Percentiles rank a stretch among this genome's conserved stretches.
phyloP scores from a whole-genome alignment of 1,284 basidiomycete genomes.

The Ustilago hordei region DNA sequence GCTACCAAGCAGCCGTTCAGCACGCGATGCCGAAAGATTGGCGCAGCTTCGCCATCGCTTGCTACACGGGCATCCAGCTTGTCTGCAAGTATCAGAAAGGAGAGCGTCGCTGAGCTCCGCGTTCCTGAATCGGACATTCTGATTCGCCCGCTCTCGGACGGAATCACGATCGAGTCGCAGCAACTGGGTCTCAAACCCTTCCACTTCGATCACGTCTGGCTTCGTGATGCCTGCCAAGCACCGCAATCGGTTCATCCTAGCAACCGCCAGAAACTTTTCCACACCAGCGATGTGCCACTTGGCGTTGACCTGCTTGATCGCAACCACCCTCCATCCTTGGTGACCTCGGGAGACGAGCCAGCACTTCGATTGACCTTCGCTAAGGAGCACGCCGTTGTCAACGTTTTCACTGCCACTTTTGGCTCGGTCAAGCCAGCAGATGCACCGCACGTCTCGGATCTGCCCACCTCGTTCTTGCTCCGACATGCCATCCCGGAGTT shows the following conservation, averaged over 20 bases:
- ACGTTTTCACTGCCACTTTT: constrained; percentile 60
- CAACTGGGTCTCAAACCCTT: constrained; percentile 50
- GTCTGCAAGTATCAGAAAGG: constrained; percentile 1
- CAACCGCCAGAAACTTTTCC: constrained; percentile 81
- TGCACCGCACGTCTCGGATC: constrained; percentile 54
- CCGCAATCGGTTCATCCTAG: constrained; percentile 77
- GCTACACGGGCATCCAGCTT: constrained; percentile 4
- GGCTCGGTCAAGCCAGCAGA: constrained; percentile 22
- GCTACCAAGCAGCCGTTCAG: constrained; percentile 5
- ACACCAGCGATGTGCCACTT: constrained; percentile 74
- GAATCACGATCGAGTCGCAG: constrained; percentile 67
- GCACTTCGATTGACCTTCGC: constrained; percentile 47
- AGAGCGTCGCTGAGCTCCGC: constrained; percentile 12
- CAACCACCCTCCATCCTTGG: constrained; percentile 52
- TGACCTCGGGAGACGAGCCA: constrained; percentile 24
- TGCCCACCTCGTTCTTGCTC: constrained; percentile 70
- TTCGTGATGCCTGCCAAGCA: constrained; percentile 76
- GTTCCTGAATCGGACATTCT: constrained; percentile 35
- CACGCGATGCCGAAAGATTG: neutral
- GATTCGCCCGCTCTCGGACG: constrained; percentile 30
- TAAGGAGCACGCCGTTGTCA: constrained; percentile 48
- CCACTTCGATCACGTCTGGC: constrained; percentile 67
- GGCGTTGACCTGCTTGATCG: constrained; percentile 71
- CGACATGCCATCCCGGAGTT: constrained; percentile 72
- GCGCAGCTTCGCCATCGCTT: neutral